Percentiles rank a stretch among this genome's conserved stretches.
These are phyloP conservation scores for Trichoderma sp. DNA, from an alignment of 2,329 filamentous ascomycete species.

Conservation along the genomic window DNA sequence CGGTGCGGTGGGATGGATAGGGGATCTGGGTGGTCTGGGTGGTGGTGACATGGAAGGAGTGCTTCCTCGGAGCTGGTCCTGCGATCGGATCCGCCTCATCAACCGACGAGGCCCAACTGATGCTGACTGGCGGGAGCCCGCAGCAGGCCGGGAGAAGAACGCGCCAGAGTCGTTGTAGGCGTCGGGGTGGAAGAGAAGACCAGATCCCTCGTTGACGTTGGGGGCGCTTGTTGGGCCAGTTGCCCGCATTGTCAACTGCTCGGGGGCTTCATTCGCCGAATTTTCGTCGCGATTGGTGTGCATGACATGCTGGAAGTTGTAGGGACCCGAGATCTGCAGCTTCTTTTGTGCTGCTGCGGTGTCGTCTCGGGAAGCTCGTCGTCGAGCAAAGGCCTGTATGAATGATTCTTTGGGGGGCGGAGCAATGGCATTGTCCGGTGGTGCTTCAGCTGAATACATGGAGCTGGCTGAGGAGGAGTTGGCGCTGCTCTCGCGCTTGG, in stretches of 20 bases:
- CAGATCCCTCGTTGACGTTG: slow-evolving; percentile 32
- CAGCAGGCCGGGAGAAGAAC: slow-evolving; percentile 20
- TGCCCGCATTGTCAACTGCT: slow-evolving; percentile 16
- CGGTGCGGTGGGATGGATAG: slow-evolving; percentile 32
- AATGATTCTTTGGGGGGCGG: slow-evolving; percentile 42
- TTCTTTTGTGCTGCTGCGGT: slow-evolving; percentile 35
- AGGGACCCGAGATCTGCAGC: slow-evolving; percentile 59
- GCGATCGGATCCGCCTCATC: slow-evolving; percentile 46
- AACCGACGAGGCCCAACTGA: slow-evolving; percentile 33
- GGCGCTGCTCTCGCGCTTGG: slow-evolving; percentile 51
- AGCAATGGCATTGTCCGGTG: slow-evolving; percentile 32
- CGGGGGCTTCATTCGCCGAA: slow-evolving; percentile 26
- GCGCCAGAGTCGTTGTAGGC: slow-evolving; percentile 29
- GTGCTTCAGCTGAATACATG: slow-evolving; percentile 45
- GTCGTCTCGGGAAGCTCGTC: slow-evolving; percentile 41
- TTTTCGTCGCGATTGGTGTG: slow-evolving; percentile 54
- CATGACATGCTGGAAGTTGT: slow-evolving; percentile 65
- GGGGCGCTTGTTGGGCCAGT: slow-evolving; percentile 25
- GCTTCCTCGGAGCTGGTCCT: slow-evolving; percentile 47
- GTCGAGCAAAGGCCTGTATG: slow-evolving; percentile 50
- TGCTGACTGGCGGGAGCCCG: slow-evolving; percentile 18
- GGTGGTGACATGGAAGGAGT: slow-evolving; percentile 47
- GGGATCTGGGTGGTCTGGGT: slow-evolving; percentile 41
- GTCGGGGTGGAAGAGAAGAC: slow-evolving; percentile 45
- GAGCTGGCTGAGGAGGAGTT: slow-evolving; percentile 49